A percentile compares a stretch with the other conserved stretches of the same genome.
phyloP scores from a whole-genome alignment of 192 early-diverging fungal genomes.

The Radiomyces spectabilis region DNA sequence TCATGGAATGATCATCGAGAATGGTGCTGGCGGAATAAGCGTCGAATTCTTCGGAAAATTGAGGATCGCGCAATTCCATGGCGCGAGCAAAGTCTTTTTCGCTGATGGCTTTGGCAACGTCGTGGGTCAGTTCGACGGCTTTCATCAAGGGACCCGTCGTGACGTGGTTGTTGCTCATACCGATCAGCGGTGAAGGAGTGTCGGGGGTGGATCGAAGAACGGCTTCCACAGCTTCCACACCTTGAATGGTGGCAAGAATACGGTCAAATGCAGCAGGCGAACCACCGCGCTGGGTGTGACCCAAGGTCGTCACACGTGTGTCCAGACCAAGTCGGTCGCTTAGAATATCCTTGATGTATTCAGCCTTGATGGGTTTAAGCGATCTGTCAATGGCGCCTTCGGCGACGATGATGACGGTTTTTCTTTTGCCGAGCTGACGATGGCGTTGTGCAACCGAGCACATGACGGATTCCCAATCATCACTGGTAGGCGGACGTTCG shows the following conservation, averaged over 20 bases:
- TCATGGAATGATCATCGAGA: slow-evolving; percentile 32
- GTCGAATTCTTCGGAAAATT: slow-evolving; percentile 63
- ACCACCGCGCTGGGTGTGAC: slow-evolving; percentile 94
- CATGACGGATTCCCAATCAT: slow-evolving; percentile 86
- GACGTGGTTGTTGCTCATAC: slow-evolving; percentile 83
- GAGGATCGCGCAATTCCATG: slow-evolving; percentile 84
- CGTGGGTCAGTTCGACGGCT: slow-evolving; percentile 85
- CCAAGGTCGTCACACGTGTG: slow-evolving; percentile 88
- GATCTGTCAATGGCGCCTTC: slow-evolving; percentile 91
- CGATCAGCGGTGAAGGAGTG: slow-evolving; percentile 87
- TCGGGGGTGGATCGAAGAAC: slow-evolving; percentile 77
- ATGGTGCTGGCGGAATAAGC: slow-evolving; percentile 57
- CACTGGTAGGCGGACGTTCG: slow-evolving; percentile 78
- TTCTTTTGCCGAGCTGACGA: slow-evolving; percentile 78
- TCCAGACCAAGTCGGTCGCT: slow-evolving; percentile 75
- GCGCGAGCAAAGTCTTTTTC: slow-evolving; percentile 80
- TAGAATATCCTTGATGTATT: slow-evolving; percentile 77
- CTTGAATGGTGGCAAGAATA: slow-evolving; percentile 85
- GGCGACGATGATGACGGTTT: slow-evolving; percentile 86
- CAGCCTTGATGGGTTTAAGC: slow-evolving; percentile 79
- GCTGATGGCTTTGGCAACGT: slow-evolving; percentile 78
- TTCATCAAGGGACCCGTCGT: slow-evolving; percentile 83
- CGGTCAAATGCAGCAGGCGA: slow-evolving; percentile 87
- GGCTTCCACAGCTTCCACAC: slow-evolving; percentile 91
- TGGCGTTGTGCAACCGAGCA: slow-evolving; percentile 60